Conservation (phyloP, 2,329 filamentous ascomycete genomes). For the Fusarium sp. region DNA sequence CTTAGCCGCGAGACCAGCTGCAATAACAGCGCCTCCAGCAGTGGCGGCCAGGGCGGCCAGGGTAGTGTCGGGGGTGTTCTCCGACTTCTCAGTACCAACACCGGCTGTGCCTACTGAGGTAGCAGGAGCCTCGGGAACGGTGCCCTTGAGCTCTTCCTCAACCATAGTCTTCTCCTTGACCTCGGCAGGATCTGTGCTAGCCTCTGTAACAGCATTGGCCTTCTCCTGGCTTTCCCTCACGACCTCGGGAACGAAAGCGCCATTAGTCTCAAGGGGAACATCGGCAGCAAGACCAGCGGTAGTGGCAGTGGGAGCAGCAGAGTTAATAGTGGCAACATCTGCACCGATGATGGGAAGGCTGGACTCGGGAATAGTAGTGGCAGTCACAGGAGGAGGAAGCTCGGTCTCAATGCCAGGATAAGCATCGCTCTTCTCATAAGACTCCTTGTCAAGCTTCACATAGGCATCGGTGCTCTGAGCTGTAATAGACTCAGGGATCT, state of each 20-base stretch:
- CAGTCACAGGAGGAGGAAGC: constrained; percentile 68
- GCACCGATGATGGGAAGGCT: constrained; percentile 73
- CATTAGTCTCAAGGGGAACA: constrained; percentile 71
- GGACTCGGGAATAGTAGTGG: constrained; percentile 82
- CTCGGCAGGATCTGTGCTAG: constrained; percentile 72
- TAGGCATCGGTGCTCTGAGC: constrained; percentile 76
- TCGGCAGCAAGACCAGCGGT: constrained; percentile 76
- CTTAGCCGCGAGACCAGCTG: constrained; percentile 51
- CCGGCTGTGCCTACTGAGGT: constrained; percentile 68
- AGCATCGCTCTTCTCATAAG: constrained; percentile 84
- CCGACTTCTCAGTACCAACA: constrained; percentile 65
- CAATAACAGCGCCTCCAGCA: constrained; percentile 49
- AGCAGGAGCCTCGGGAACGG: constrained; percentile 70
- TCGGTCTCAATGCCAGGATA: constrained; percentile 64
- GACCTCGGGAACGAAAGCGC: constrained; percentile 56
- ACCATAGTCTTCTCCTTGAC: constrained; percentile 78
- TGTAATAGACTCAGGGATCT: constrained; percentile 77
- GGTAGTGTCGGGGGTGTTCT: constrained; percentile 55
- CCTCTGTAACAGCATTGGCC: constrained; percentile 73
- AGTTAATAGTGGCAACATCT: constrained; percentile 63
- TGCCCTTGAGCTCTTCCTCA: constrained; percentile 76
- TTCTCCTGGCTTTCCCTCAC: constrained; percentile 79
- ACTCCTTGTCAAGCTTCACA: constrained; percentile 83
- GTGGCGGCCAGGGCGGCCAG: constrained; percentile 55
- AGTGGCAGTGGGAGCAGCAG: constrained; percentile 67